These are phyloP conservation scores for Candolleomyces efflorescens DNA, from an alignment of 768 basidiomycete species.

Conservation along the genomic window DNA sequence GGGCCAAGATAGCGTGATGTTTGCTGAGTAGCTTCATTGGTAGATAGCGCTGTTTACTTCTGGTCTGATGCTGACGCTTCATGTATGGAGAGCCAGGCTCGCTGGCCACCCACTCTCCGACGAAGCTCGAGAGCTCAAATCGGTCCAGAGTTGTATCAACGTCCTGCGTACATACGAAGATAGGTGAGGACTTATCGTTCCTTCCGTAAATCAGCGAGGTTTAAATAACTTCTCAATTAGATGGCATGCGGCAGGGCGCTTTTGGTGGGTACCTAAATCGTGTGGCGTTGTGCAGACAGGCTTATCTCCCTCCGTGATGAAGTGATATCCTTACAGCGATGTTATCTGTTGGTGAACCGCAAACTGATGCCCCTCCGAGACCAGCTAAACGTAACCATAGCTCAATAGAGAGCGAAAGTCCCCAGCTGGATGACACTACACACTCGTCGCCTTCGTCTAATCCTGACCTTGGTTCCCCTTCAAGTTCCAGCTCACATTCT, in stretches of 20 bases:
- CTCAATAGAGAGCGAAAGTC: too few relatives aligned
- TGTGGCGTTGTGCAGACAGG: too few relatives aligned
- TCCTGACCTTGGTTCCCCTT: too few relatives aligned
- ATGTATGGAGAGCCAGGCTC: neutral
- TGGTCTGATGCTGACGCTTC: neutral
- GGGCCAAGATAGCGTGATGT: too few relatives aligned
- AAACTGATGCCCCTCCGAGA: too few relatives aligned
- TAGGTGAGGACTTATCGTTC: neutral
- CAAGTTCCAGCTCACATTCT: too few relatives aligned
- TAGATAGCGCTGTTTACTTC: neutral
- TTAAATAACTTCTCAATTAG: neutral
- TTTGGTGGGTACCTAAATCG: neutral
- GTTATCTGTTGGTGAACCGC: too few relatives aligned
- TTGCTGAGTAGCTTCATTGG: neutral
- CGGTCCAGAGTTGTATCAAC: slow-evolving; percentile 1
- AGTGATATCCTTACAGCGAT: too few relatives aligned
- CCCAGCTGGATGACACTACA: too few relatives aligned
- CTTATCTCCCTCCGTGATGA: too few relatives aligned
- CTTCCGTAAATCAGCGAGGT: neutral
- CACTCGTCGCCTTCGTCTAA: too few relatives aligned
- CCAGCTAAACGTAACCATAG: too few relatives aligned
- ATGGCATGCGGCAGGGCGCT: neutral
- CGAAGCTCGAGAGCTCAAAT: neutral
- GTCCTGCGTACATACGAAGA: neutral
- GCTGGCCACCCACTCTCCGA: neutral